Evolutionary conservation across 768 basidiomycete species (phyloP).

Genomic region (Strobilomyces dryophilus): DNA sequence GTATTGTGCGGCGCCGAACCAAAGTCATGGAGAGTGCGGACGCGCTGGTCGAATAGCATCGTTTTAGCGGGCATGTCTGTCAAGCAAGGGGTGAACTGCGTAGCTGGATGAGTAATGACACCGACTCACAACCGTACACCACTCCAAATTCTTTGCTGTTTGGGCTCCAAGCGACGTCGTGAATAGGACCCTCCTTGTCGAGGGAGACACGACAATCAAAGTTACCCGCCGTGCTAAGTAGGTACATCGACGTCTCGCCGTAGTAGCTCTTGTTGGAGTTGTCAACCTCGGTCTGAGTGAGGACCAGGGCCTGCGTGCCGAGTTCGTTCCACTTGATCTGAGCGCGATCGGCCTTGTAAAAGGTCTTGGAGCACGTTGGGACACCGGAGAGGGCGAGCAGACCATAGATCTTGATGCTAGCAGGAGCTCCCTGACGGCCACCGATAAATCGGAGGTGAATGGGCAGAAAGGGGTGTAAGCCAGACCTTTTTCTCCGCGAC

Average conservation of each 20-base stretch:
- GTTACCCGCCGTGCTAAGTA: conserved; percentile 87
- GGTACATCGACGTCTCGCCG: conserved; percentile 93
- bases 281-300: conserved; percentile 96
- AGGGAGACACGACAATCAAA: conserved; percentile 86
- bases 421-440: conserved; percentile 69
- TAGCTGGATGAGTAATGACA: neutral
- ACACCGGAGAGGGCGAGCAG: conserved; percentile 53
- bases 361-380: conserved; percentile 87
- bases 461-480: neutral
- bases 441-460: neutral
- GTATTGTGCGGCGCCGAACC: conserved; percentile 88
- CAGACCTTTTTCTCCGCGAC: conserved; percentile 88
- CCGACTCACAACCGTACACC: conserved; percentile 86
- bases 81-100: neutral
- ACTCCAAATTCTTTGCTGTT: conserved; percentile 97
- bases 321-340: conserved; percentile 95
- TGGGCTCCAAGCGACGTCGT: conserved; percentile 95
- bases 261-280: conserved; percentile 98
- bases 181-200: conserved; percentile 97
- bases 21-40: conserved; percentile 85
- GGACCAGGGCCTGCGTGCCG: conserved; percentile 85
- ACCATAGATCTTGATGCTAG: conserved; percentile 79
- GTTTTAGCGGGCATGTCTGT: conserved; percentile 94
- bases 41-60: conserved; percentile 87
- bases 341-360: conserved; percentile 93